A percentile compares a stretch with the other conserved stretches of the same genome.
phyloP scores from a whole-genome alignment of 2,329 filamentous ascomycete species.

The Cladosporium sp. region DNA sequence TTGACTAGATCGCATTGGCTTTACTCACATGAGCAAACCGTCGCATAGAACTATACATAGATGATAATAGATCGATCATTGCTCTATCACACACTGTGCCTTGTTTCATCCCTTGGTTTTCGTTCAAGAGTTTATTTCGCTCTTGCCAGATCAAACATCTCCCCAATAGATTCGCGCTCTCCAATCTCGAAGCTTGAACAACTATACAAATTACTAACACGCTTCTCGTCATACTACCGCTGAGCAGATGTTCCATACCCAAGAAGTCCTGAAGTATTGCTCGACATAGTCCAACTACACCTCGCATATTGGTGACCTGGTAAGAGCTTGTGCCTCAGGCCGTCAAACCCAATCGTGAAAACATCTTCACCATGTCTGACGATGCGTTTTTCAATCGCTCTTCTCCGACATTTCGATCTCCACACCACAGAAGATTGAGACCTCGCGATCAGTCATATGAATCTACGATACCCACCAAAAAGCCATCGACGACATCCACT shows the following conservation, averaged over 20 bases:
- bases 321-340: background rate
- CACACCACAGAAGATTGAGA: background rate
- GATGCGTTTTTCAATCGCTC: background rate
- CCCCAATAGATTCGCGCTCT: background rate
- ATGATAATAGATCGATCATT: background rate
- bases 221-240: background rate
- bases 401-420: background rate
- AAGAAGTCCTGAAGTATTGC: too few species aligned
- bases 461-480: background rate
- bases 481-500: background rate
- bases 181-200: background rate
- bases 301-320: background rate
- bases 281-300: background rate
- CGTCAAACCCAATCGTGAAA: background rate
- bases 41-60: background rate
- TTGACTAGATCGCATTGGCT: background rate
- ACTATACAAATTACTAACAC: background rate
- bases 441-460: background rate
- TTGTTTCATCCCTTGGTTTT: background rate
- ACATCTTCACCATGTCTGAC: background rate
- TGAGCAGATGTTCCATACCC: background rate
- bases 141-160: background rate
- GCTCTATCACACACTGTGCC: background rate
- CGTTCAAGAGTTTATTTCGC: background rate
- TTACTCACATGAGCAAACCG: background rate